Percentiles rank a stretch among this genome's conserved stretches.
Conservation (phyloP, 2,329 filamentous ascomycete genomes). For the Calonectria crousiana region DNA sequence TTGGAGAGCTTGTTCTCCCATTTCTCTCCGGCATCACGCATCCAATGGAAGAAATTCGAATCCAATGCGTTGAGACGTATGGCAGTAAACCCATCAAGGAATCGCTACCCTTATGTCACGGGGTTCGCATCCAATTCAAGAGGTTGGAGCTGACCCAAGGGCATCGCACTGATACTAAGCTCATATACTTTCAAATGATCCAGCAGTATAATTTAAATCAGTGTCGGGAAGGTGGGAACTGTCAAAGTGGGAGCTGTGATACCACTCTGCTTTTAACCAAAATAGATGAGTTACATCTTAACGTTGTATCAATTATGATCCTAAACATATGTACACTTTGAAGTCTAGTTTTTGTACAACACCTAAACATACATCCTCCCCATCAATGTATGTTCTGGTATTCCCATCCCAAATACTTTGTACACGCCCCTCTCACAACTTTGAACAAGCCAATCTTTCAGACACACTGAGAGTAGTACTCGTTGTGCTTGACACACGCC, state of each 20-base stretch:
- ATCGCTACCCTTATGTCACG: too few species aligned
- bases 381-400: background rate
- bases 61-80: too few species aligned
- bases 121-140: too few species aligned
- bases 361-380: background rate
- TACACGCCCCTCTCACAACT: background rate
- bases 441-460: background rate
- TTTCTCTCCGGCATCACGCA: too few species aligned
- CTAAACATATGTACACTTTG: background rate
- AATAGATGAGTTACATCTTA: background rate
- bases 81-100: too few species aligned
- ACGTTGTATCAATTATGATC: background rate
- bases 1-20: too few species aligned
- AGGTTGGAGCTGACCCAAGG: too few species aligned
- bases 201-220: background rate
- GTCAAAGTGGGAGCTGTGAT: background rate
- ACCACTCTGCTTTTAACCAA: background rate
- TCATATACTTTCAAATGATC: too few species aligned
- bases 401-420: background rate
- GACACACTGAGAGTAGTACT: slow-evolving; percentile 43
- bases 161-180: too few species aligned
- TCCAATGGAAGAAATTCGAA: too few species aligned
- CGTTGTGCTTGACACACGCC: slow-evolving; percentile 35
- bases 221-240: background rate
- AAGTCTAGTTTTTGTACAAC: background rate